Evolutionary conservation across 768 basidiomycete species (phyloP).

Genomic region (Calvatia gigantea): DNA sequence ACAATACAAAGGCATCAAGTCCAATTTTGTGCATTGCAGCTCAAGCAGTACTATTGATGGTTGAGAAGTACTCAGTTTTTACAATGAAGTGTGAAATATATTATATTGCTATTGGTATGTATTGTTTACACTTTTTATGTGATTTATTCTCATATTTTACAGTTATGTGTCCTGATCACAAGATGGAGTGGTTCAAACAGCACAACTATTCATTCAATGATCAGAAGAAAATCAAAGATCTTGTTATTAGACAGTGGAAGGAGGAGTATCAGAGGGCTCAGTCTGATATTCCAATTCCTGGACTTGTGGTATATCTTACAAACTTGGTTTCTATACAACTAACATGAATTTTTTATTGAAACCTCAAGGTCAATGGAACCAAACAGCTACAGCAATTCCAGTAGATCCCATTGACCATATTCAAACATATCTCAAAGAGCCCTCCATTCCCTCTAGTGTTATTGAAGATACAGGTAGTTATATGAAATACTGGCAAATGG

Average conservation of each 20-base stretch:
- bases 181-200: slow-evolving; percentile 18
- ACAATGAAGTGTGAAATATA: slow-evolving; percentile 14
- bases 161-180: slow-evolving; percentile 21
- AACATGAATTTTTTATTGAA: not conserved
- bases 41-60: slow-evolving; percentile 14
- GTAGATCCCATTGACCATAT: slow-evolving; percentile 16
- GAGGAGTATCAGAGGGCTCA: slow-evolving; percentile 8
- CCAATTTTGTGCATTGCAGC: slow-evolving; percentile 12
- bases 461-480: slow-evolving; percentile 18
- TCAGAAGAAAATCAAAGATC: slow-evolving; percentile 10
- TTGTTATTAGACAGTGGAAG: slow-evolving; percentile 13
- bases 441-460: not conserved
- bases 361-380: too few relatives aligned
- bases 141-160: not conserved
- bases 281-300: not conserved
- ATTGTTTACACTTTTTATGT: not conserved
- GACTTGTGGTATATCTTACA: too few relatives aligned
- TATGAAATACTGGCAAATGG: slow-evolving; percentile 17
- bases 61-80: slow-evolving; percentile 16
- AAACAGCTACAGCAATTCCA: not conserved
- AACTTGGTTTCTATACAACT: not conserved
- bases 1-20: not conserved
- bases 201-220: not conserved
- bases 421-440: slow-evolving; percentile 18
- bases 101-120: slow-evolving; percentile 16